A percentile compares a stretch with the other conserved stretches of the same genome.
These are phyloP conservation scores for Penicillium cataractarum DNA, from an alignment of 495 filamentous ascomycete species.

Conservation along the genomic window DNA sequence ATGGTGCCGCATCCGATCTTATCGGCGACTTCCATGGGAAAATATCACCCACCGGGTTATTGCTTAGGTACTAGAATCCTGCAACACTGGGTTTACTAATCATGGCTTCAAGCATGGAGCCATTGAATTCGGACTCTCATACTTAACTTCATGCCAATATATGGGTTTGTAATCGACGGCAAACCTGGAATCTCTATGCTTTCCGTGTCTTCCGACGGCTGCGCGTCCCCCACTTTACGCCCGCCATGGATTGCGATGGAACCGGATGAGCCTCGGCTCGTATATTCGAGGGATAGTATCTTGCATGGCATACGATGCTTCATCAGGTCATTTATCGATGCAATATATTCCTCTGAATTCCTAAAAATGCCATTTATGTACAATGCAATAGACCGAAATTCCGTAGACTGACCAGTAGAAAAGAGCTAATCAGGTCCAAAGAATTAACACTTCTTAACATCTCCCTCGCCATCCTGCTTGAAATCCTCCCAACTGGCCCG, in stretches of 20 bases:
- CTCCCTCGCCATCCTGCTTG: constrained; percentile 25
- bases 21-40: constrained; percentile 10
- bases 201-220: constrained; percentile 7
- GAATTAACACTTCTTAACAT: constrained; percentile 28
- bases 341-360: not conserved
- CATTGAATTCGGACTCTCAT: not conserved
- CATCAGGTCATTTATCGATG: constrained; percentile 2
- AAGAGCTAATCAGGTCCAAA: not conserved
- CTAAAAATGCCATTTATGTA: constrained; percentile 12
- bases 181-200: not conserved
- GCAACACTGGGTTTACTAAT: not conserved
- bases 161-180: not conserved
- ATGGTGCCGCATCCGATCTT: constrained; percentile 28
- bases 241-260: not conserved
- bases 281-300: no score
- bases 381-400: constrained; percentile 9
- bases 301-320: no score
- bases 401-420: not conserved
- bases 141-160: not conserved
- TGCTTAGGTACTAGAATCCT: not conserved
- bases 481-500: constrained; percentile 43
- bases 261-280: constrained; percentile 1
- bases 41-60: not conserved
- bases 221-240: not conserved
- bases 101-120: not conserved